Evolutionary conservation across 257 asterid species (phyloP), one percentile per base, ranked within the genome.

Genomic region (Oldenlandia corymbosa): DNA sequence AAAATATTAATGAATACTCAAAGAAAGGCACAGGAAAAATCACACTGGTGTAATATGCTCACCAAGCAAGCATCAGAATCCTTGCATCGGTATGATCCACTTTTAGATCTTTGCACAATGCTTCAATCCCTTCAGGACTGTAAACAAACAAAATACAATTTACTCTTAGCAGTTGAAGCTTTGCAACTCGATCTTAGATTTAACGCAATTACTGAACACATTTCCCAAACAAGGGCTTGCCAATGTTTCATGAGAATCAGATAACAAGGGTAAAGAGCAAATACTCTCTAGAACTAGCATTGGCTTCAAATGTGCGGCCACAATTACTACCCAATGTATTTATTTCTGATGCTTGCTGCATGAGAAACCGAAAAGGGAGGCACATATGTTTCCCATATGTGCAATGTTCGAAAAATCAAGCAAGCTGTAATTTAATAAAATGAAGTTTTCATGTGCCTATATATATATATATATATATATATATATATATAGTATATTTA

Each of bases 121-220:
- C 66, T 80, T 83, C 98, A 54, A 91, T 82, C 65, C 98, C 95
- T 65, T 88, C 98, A 6, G 98, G 98, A 50, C 97, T 90, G 85
- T 78, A 52, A 69, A 60, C 41, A 32, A 30, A 48, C 17, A 34
- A n/a, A n/a, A 37, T n/a, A 55, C 16, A 57, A 10, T 4, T 17
- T 28, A 58, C 11, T 54, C 53, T 39, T 21, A 53, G 63, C 26
- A 41, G 30, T 17, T 11, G 42, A 14, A 24, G 10, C 60, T 12
- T 21, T 0, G 10, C 42, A 68, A 58, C 47, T 48, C 4, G 4
- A 30, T 7, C 0, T 46, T 27, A 21, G 60, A 58, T 42, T 32
- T 24, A 18, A 28, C 8, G 10, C 21, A 5, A 51, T 28, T 36
- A 28, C 51, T 45, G 14, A 47, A 23, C 36, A 24, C 27, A 45